A percentile compares a stretch with the other conserved stretches of the same genome.
Evolutionary conservation across 2,329 filamentous ascomycete species (phyloP).

Genomic region (Cercospora zeina): DNA sequence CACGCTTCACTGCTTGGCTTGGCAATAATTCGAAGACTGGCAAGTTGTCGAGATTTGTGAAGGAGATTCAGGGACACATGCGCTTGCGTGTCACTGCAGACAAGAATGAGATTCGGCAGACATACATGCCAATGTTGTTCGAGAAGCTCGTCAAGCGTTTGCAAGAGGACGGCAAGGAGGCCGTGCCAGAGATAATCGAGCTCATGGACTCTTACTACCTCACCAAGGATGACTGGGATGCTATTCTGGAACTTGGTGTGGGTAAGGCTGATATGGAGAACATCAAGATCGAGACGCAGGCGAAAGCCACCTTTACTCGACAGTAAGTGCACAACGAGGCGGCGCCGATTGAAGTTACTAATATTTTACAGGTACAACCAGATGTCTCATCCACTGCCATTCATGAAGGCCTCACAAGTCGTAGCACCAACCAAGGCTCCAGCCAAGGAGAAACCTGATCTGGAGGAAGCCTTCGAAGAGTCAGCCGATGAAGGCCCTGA

Average conservation of each 20-base stretch:
- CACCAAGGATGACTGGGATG: conserved; percentile 92
- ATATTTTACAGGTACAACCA: conserved; percentile 69
- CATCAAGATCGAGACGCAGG: conserved; percentile 77
- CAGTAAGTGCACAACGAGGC: conserved; percentile 60
- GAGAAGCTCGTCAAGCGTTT: conserved; percentile 73
- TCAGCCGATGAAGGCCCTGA: conserved; percentile 66
- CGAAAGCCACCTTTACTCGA: conserved; percentile 87
- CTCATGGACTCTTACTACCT: conserved; percentile 97
- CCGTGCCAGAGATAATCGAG: conserved; percentile 79
- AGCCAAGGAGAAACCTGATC: conserved; percentile 78
- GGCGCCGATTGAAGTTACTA: conserved; percentile 23
- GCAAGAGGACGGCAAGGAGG: conserved; percentile 76
- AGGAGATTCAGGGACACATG: conserved; percentile 97
- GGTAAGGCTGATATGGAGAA: conserved; percentile 75
- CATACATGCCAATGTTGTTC: conserved; percentile 90
- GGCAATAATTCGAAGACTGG: conserved; percentile 88
- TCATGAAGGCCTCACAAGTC: conserved; percentile 87
- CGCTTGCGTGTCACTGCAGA: conserved; percentile 86
- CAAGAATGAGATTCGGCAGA: conserved; percentile 88
- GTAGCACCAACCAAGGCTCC: conserved; percentile 68
- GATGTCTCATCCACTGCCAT: conserved; percentile 84
- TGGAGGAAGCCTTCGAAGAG: conserved; percentile 94
- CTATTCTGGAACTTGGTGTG: conserved; percentile 85
- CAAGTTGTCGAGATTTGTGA: conserved; percentile 74
- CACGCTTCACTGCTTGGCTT: conserved; percentile 85